These are phyloP conservation scores for Penicillium lividum DNA, from an alignment of 495 filamentous ascomycete genomes.

Conservation along the genomic window DNA sequence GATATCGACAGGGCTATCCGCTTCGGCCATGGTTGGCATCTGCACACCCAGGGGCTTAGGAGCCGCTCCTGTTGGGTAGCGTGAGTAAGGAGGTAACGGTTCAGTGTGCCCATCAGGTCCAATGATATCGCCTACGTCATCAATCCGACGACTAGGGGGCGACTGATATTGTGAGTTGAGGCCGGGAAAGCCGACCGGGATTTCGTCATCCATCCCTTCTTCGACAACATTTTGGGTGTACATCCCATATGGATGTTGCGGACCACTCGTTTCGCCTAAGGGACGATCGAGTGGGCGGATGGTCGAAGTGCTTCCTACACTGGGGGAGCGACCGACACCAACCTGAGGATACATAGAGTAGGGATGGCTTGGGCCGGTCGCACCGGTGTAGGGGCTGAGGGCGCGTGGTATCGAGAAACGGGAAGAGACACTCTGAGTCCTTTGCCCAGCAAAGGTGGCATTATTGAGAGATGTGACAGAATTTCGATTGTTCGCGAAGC, in stretches of 20 bases:
- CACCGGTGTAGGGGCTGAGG: slow-evolving; percentile 55
- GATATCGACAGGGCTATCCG: slow-evolving; percentile 15
- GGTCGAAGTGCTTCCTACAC: slow-evolving; percentile 64
- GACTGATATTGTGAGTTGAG: slow-evolving; percentile 64
- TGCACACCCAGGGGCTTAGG: slow-evolving; percentile 38
- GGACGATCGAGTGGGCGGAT: slow-evolving; percentile 57
- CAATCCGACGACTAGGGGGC: slow-evolving; percentile 73
- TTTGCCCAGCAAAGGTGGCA: slow-evolving; percentile 34
- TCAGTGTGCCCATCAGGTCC: slow-evolving; percentile 91
- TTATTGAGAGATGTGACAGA: slow-evolving; percentile 37
- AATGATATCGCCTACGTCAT: slow-evolving; percentile 80
- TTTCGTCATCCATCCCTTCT: slow-evolving; percentile 47
- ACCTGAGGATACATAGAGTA: slow-evolving; percentile 59
- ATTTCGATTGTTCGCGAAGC: slow-evolving; percentile 36
- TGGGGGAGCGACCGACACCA: slow-evolving; percentile 60
- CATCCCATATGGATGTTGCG: slow-evolving; percentile 86
- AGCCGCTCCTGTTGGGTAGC: slow-evolving; percentile 64
- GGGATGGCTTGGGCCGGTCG: slow-evolving; percentile 57
- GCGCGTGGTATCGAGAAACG: slow-evolving; percentile 48
- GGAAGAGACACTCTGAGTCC: slow-evolving; percentile 46
- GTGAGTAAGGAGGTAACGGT: slow-evolving; percentile 84
- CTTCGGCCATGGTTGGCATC: slow-evolving; percentile 20
- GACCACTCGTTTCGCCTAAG: slow-evolving; percentile 63
- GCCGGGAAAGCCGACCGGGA: slow-evolving; percentile 77
- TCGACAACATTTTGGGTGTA: slow-evolving; percentile 76